Conservation (phyloP, 2,329 filamentous ascomycete species). For the Cladophialophora psammophila region DNA sequence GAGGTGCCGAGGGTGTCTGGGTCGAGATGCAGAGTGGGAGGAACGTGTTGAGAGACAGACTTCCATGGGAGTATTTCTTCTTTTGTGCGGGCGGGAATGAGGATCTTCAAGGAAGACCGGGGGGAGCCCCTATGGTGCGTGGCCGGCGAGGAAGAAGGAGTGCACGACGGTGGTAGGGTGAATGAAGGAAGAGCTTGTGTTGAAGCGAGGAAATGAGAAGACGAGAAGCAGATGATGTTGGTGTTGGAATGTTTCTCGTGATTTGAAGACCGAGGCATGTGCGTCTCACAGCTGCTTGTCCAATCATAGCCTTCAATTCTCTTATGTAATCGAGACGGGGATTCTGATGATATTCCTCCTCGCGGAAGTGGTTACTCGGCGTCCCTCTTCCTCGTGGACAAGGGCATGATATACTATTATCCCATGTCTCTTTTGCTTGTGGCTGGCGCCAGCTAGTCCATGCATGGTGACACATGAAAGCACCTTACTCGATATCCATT, state of each 20-base stretch:
- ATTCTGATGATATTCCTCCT: neutral
- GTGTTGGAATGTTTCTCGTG: neutral
- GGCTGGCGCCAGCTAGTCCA: neutral
- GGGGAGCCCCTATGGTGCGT: neutral
- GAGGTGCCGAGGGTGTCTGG: neutral
- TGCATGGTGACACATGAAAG: neutral
- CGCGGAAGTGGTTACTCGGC: neutral
- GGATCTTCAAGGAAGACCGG: neutral
- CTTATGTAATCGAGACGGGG: neutral
- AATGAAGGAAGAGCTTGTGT: neutral
- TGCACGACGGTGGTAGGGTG: neutral
- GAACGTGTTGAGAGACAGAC: slow-evolving; percentile 1
- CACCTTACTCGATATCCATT: neutral
- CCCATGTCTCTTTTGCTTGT: neutral
- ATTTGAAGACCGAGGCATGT: slow-evolving; percentile 22
- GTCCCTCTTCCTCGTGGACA: neutral
- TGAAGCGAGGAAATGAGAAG: neutral
- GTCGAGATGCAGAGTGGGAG: neutral
- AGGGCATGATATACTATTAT: neutral
- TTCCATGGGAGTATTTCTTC: slow-evolving; percentile 4
- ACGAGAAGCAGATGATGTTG: slow-evolving; percentile 12
- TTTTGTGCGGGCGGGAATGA: neutral
- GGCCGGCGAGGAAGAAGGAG: neutral
- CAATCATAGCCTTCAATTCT: neutral
- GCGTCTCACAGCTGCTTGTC: neutral